Conservation (phyloP, 2,329 filamentous ascomycete genomes). For the Xylaria multiplex region DNA sequence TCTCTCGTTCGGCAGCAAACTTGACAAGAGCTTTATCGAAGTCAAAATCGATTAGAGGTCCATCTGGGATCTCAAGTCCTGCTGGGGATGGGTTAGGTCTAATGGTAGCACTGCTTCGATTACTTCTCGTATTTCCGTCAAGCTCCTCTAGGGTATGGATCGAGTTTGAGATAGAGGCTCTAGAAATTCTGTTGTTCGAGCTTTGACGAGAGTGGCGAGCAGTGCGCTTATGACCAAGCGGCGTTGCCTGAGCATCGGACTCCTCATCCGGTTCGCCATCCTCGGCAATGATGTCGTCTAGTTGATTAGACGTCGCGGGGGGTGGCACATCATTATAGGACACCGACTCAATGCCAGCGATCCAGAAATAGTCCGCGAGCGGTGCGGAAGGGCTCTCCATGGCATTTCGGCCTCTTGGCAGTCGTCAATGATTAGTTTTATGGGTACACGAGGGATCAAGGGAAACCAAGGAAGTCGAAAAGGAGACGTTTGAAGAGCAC, state of each 20-base stretch:
- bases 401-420: constrained; percentile 50
- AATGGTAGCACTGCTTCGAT: constrained; percentile 74
- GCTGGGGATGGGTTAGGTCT: constrained; percentile 54
- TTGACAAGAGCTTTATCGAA: constrained; percentile 94
- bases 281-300: constrained; percentile 70
- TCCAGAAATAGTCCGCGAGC: constrained; percentile 81
- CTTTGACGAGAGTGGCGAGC: constrained; percentile 70
- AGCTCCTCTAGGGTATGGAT: constrained; percentile 66
- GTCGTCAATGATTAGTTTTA: constrained; percentile 27
- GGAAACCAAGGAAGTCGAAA: constrained; percentile 22
- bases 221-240: constrained; percentile 51
- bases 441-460: constrained; percentile 11
- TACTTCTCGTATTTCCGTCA: constrained; percentile 68
- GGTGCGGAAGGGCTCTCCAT: constrained; percentile 72
- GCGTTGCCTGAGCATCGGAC: constrained; percentile 46
- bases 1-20: constrained; percentile 94
- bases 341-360: constrained; percentile 75
- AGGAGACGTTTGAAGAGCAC: constrained; percentile 21
- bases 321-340: constrained; percentile 67
- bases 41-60: constrained; percentile 75
- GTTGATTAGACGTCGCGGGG: constrained; percentile 52
- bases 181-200: constrained; percentile 68
- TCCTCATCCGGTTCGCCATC: constrained; percentile 67
- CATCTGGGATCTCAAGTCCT: constrained; percentile 47
- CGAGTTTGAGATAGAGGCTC: constrained; percentile 61